Conservation (phyloP, 768 basidiomycete species). For the Tricholomella constricta region DNA sequence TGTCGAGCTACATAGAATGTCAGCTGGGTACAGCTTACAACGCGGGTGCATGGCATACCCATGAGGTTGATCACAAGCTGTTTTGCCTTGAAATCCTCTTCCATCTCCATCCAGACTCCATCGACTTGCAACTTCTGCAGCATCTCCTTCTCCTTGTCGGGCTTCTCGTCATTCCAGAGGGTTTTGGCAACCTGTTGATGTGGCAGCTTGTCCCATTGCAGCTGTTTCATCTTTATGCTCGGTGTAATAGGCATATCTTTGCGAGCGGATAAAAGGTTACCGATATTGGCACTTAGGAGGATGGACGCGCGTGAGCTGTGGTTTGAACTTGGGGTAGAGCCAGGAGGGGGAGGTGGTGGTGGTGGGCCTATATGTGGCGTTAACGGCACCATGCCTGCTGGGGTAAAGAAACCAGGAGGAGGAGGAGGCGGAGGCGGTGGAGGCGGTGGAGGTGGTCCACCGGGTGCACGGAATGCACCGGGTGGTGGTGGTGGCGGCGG, state of each 20-base stretch:
- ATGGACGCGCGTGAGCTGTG: constrained; percentile 60
- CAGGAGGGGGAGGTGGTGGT: constrained; percentile 42
- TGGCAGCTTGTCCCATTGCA: constrained; percentile 98
- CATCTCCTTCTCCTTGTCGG: constrained; percentile 76
- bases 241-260: constrained; percentile 88
- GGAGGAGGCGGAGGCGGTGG: constrained; percentile 40
- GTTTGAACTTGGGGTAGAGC: constrained; percentile 38
- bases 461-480: constrained; percentile 25
- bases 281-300: constrained; percentile 59
- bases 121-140: constrained; percentile 78
- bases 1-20: constrained; percentile 60
- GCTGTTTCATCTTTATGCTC: constrained; percentile 92
- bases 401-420: constrained; percentile 24
- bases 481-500: constrained; percentile 40
- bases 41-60: constrained; percentile 48
- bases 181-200: constrained; percentile 85
- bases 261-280: constrained; percentile 58
- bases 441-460: constrained; percentile 29
- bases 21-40: constrained; percentile 4
- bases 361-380: constrained; percentile 31
- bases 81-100: constrained; percentile 96
- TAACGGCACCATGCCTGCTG: constrained; percentile 21
- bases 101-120: constrained; percentile 95
- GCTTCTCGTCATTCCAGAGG: constrained; percentile 75
- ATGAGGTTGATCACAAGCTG: constrained; percentile 90